A percentile compares a stretch with the other conserved stretches of the same genome.
Conservation (phyloP, 371 early-diverging fungal species). For the Mucor piriformis region DNA sequence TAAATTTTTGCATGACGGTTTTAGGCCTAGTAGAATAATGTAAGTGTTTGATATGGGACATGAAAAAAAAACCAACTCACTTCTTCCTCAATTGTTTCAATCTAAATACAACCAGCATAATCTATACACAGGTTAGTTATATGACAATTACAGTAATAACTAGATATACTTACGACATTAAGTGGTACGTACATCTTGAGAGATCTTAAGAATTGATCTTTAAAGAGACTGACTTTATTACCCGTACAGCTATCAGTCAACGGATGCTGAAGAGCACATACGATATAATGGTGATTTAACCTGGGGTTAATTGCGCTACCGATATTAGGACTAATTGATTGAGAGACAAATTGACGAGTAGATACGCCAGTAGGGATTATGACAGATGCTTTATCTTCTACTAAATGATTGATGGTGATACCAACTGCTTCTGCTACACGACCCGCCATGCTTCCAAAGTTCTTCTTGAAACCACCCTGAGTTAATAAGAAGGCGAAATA, state of each 20-base stretch:
- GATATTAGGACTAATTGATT: slow-evolving; percentile 60
- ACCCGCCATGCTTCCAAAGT: slow-evolving; percentile 59
- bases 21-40: slow-evolving; percentile 36
- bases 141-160: not conserved
- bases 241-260: slow-evolving; percentile 55
- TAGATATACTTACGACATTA: slow-evolving; percentile 58
- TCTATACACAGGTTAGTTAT: slow-evolving; percentile 22
- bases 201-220: slow-evolving; percentile 56
- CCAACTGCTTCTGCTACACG: slow-evolving; percentile 48
- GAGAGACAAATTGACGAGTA: slow-evolving; percentile 54
- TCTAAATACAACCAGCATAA: slow-evolving; percentile 62
- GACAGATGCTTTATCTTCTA: slow-evolving; percentile 38
- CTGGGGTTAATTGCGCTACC: slow-evolving; percentile 48
- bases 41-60: not conserved
- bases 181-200: slow-evolving; percentile 72
- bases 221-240: slow-evolving; percentile 42
- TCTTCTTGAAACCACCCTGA: slow-evolving; percentile 63
- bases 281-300: slow-evolving; percentile 66
- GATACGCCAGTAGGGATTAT: slow-evolving; percentile 47
- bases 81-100: slow-evolving; percentile 46
- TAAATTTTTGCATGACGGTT: slow-evolving; percentile 38
- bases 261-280: slow-evolving; percentile 81
- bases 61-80: slow-evolving; percentile 34
- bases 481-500: slow-evolving; percentile 69
- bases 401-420: slow-evolving; percentile 39